Evolutionary conservation across 164 flowering plant genomes (phyloP), one percentile per base, ranked within the genome.

Genomic region (Umbilicus rupestris): DNA sequence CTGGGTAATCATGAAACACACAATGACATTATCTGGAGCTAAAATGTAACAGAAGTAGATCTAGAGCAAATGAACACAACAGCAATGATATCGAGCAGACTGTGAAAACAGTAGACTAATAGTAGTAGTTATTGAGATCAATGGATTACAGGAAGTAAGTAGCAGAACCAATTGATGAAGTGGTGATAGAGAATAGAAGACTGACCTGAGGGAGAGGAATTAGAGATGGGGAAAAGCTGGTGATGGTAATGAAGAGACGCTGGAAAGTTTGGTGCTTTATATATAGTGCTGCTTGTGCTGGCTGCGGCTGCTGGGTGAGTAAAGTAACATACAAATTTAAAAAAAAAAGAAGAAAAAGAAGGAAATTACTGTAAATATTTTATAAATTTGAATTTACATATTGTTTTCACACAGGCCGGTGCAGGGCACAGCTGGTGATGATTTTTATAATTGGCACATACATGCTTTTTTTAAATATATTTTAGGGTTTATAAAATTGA

Each of bases 201-300:
- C 60, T 55, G 60, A 55, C 60, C 60, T 55, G 33, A 55, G 35
- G 60, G 33, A 55, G 60, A 55, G 55, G 49, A 45, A 45, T 45
- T 45, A 55, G 60, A 55, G 60, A 55, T 55, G 33, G 60, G 29
- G 60, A 28, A 55, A 55, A 55, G 33, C 33, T 55, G 33, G 60
- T 55, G 33, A 55, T 11, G 11, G 29, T 3, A 55, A 26, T 26
- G 33, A 55, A 12, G 33, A 28, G 33, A 16, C 3, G 33, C 28
- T 55, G 19, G 60, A 55, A 24, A 26, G 60, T 14, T 26, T 55
- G 60, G 33, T 55, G 60, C 19, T 55, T 55, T 55, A 26, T 55
- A 55, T 28, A 26, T 52, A 55, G n/a, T 12, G 20, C 22, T 10
- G 19, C 4, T 19, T 47, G 52, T 47, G 37, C 37, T 35, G 37